A percentile compares a stretch with the other conserved stretches of the same genome.
Evolutionary conservation across 78 protist genomes (phyloP).

Genomic region (Bigelowiella natans): DNA sequence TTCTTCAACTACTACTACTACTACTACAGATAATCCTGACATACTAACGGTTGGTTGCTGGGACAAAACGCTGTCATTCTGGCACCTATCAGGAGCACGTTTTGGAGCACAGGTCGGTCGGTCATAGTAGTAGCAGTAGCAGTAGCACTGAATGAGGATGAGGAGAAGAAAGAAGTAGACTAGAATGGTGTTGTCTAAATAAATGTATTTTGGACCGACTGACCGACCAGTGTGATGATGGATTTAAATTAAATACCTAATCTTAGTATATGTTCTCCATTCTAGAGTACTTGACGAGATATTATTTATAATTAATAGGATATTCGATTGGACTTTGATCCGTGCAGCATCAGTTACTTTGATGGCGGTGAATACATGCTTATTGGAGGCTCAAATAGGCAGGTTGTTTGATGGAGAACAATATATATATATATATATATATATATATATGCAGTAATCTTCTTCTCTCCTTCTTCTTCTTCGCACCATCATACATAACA

Average conservation of each 20-base stretch:
- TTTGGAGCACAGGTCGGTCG: background rate
- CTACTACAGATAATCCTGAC: slow-evolving; percentile 18
- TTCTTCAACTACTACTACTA: too few relatives aligned
- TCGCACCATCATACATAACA: too few relatives aligned
- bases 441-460: background rate
- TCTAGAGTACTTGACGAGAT: too few relatives aligned
- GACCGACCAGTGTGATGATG: too few relatives aligned
- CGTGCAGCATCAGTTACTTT: background rate
- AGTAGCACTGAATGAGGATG: too few relatives aligned
- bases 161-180: too few relatives aligned
- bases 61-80: slow-evolving; percentile 52
- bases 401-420: background rate
- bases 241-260: too few relatives aligned
- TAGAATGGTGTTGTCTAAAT: too few relatives aligned
- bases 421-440: background rate
- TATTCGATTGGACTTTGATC: background rate
- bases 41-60: slow-evolving; percentile 61
- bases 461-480: too few relatives aligned
- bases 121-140: background rate
- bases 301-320: background rate
- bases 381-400: background rate
- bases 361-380: background rate
- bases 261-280: too few relatives aligned
- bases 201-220: too few relatives aligned
- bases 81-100: slow-evolving; percentile 18